Evolutionary conservation across 2,329 filamentous ascomycete species (phyloP).

Genomic region (Lachnellula arida): DNA sequence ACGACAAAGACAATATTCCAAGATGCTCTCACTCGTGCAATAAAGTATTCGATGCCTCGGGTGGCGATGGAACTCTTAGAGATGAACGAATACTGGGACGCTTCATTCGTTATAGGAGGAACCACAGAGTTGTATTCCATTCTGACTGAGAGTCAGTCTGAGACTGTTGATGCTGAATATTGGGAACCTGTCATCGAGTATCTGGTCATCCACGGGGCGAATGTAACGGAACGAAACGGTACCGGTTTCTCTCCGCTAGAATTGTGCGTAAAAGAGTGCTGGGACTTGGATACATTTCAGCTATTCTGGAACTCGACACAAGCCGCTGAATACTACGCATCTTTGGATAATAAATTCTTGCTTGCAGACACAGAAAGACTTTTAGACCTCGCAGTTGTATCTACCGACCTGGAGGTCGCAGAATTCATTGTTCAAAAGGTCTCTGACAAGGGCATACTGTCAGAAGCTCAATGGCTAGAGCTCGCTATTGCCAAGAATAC

Average conservation of each 20-base stretch:
- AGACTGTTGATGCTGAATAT: background rate
- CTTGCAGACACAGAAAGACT: background rate
- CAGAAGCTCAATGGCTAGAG: background rate
- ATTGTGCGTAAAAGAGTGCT: background rate
- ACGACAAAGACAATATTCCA: background rate
- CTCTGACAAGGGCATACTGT: background rate
- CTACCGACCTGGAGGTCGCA: background rate
- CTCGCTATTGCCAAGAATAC: background rate
- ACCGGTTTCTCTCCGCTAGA: background rate
- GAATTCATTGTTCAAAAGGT: background rate
- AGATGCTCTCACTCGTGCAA: background rate
- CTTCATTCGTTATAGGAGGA: background rate
- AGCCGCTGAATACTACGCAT: background rate
- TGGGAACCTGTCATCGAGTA: background rate
- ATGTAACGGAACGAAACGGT: background rate
- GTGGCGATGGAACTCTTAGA: background rate
- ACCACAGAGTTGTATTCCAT: background rate
- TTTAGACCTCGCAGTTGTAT: background rate
- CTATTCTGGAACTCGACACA: background rate
- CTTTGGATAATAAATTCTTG: background rate
- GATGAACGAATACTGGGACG: background rate
- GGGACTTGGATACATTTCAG: background rate
- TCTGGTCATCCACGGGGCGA: background rate
- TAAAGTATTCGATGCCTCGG: accelerated
- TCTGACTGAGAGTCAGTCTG: background rate